Conservation (phyloP, 352 stramenopile genomes). For the Globisporangium perplexum region DNA sequence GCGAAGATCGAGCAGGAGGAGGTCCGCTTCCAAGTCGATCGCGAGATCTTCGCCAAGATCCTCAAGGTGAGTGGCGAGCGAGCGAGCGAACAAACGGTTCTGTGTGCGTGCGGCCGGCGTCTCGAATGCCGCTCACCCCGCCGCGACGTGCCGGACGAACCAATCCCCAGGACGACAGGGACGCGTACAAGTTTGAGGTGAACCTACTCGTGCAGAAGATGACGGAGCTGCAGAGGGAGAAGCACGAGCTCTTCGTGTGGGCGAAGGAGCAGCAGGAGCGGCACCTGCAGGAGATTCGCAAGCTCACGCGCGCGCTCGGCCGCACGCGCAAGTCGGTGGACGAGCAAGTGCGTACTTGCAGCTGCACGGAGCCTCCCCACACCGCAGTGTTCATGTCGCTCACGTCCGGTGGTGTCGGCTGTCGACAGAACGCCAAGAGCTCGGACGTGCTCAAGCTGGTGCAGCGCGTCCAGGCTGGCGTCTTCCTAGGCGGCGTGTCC, state of each 20-base stretch:
- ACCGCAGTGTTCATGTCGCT: not conserved
- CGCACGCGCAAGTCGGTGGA: slow-evolving; percentile 56
- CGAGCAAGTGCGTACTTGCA: slow-evolving; percentile 31
- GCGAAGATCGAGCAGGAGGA: slow-evolving; percentile 80
- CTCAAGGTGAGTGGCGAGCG: slow-evolving; percentile 51
- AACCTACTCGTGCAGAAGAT: slow-evolving; percentile 65
- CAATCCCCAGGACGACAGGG: slow-evolving; percentile 70
- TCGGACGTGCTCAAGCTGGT: slow-evolving; percentile 39
- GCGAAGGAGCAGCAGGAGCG: slow-evolving; percentile 64
- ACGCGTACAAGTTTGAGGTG: slow-evolving; percentile 71
- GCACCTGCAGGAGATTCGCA: slow-evolving; percentile 79
- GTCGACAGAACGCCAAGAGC: slow-evolving; percentile 28
- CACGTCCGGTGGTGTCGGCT: not conserved
- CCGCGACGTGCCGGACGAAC: too few relatives aligned
- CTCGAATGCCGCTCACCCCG: too few relatives aligned
- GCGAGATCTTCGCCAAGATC: slow-evolving; percentile 84
- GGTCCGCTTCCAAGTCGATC: slow-evolving; percentile 74
- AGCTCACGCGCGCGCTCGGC: slow-evolving; percentile 60
- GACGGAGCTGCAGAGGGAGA: slow-evolving; percentile 59
- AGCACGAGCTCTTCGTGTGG: slow-evolving; percentile 68
- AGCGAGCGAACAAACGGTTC: too few relatives aligned
- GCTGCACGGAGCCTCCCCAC: too few relatives aligned
- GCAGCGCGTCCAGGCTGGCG: slow-evolving; percentile 23
- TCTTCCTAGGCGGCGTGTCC: slow-evolving; percentile 14
- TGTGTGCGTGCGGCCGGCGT: not conserved